These are phyloP conservation scores for Sextonia rubra DNA, from an alignment of 164 flowering plant genomes.

Conservation along the genomic window DNA sequence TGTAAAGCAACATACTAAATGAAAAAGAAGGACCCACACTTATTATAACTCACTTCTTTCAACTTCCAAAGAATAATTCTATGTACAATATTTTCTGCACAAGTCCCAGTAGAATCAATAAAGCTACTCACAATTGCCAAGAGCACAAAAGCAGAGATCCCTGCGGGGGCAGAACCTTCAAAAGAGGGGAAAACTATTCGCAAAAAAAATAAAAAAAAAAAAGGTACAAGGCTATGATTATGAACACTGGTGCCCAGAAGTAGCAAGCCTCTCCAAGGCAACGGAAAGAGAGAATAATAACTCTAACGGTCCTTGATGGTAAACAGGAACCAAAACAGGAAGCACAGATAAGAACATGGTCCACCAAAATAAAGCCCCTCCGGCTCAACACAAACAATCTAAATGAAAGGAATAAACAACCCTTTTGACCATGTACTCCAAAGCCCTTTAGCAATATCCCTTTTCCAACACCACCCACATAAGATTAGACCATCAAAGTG, in stretches of 20 bases:
- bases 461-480: not conserved
- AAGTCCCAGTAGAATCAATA: not conserved
- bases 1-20: no score
- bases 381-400: not conserved
- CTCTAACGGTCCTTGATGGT: not conserved
- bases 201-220: no score
- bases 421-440: not conserved
- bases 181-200: not conserved
- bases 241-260: not conserved
- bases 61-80: not conserved
- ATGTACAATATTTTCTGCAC: not conserved
- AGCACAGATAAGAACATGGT: not conserved
- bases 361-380: not conserved
- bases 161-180: not conserved
- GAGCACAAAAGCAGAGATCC: not conserved
- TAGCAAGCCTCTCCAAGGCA: not conserved
- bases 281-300: not conserved
- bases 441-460: not conserved
- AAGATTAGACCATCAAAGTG: not conserved
- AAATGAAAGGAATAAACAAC: not conserved
- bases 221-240: no score
- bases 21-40: not conserved
- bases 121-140: not conserved
- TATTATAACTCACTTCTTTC: no score
- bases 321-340: not conserved